phyloP scores from a whole-genome alignment of 2,329 filamentous ascomycete species.

The Ustulina deusta region DNA sequence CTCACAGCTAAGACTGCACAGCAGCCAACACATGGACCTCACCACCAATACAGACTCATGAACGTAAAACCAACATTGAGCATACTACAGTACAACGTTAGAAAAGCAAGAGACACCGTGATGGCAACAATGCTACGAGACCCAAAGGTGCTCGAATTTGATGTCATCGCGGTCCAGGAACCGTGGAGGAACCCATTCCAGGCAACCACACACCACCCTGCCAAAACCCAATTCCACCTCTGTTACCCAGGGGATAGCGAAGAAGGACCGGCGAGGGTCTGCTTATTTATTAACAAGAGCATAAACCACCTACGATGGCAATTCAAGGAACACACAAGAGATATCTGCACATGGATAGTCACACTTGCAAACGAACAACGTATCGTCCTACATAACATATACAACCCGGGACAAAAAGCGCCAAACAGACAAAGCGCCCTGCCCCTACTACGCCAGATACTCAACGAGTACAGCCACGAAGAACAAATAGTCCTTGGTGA shows the following conservation, averaged over 20 bases:
- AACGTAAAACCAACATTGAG: neutral
- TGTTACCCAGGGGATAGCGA: neutral
- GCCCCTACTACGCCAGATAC: neutral
- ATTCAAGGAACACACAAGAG: neutral
- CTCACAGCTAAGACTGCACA: neutral
- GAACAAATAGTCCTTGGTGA: neutral
- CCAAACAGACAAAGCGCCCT: neutral
- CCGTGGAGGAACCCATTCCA: neutral
- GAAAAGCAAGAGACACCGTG: neutral
- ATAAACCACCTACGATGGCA: neutral
- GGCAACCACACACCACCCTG: neutral
- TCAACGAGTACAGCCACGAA: neutral
- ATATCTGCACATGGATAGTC: neutral
- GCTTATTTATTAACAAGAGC: neutral
- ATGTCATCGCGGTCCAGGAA: neutral
- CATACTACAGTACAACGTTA: neutral
- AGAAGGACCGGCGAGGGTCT: neutral
- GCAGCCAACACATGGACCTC: neutral
- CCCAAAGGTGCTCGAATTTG: neutral
- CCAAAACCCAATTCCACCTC: neutral
- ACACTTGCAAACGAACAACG: neutral
- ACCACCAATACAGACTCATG: neutral
- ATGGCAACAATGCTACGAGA: neutral
- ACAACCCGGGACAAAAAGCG: neutral
- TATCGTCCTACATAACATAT: slow-evolving; percentile 1